These are phyloP conservation scores for Datisca glomerata DNA, from an alignment of 306 rosid genomes.

Conservation along the genomic window DNA sequence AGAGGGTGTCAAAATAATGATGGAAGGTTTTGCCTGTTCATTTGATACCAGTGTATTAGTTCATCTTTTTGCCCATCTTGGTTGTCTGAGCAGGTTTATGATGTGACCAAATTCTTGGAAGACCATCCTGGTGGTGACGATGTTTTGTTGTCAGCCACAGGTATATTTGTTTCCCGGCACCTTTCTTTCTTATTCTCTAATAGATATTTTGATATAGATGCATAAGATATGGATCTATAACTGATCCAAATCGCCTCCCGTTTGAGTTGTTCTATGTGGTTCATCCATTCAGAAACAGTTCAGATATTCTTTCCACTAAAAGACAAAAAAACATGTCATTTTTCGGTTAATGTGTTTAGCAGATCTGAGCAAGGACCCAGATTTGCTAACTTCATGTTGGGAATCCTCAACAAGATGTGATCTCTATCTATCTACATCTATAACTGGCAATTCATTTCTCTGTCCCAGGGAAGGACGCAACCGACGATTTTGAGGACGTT, in stretches of 20 bases:
- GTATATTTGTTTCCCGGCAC: too few species aligned
- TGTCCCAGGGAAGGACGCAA: constrained; percentile 39
- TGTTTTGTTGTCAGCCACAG: constrained; percentile 37
- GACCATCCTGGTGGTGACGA: constrained; percentile 53
- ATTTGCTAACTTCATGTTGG: neutral
- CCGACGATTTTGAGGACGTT: constrained; percentile 51
- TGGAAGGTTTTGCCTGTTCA: neutral
- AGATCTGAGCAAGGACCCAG: too few species aligned
- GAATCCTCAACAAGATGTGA: neutral
- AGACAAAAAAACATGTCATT: too few species aligned
- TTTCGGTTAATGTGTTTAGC: too few species aligned
- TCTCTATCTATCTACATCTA: neutral
- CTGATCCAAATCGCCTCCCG: too few species aligned
- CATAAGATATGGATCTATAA: too few species aligned
- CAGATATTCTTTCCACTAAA: too few species aligned
- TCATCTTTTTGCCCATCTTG: neutral
- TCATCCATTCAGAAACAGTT: too few species aligned
- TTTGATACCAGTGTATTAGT: neutral
- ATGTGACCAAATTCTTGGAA: constrained; percentile 39
- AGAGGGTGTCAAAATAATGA: too few species aligned
- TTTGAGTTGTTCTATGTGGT: too few species aligned
- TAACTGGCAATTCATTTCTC: neutral
- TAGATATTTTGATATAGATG: too few species aligned
- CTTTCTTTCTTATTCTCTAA: too few species aligned
- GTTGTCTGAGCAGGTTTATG: constrained; percentile 26